Evolutionary conservation across 495 filamentous ascomycete genomes (phyloP), one percentile per base, ranked within the genome.

Genomic region (Neurospora sp.): DNA sequence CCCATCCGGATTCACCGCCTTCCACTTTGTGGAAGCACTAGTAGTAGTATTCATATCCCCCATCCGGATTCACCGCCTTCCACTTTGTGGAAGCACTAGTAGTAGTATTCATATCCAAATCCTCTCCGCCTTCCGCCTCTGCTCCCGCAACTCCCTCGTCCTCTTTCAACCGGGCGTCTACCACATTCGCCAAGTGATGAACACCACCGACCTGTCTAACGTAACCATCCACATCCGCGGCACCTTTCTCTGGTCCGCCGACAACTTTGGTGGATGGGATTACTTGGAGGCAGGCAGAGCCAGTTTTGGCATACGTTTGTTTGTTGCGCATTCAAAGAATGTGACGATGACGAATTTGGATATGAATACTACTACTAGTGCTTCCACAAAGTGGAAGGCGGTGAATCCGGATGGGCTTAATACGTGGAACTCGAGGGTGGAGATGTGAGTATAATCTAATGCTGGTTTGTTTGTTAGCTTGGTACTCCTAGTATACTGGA

Each of bases 141-240:
- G 82, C 73, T 77, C 79, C 1, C 75, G 74, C 31, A 76, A 83
- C 65, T 77, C 80, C 41, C 78, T 75, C 31, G 75, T 85, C 41
- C 77, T 84, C 59, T 74, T 85, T 69, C 76, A 74, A 8, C 80
- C 81, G 68, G 82, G 83, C 9, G 71, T 76, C 18, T 84, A 82
- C 78, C 78, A 83, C 73, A 82, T 85, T 73, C 80, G 80, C 12
- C 81, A 82, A 74, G 77, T 85, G 0, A 85, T 85, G 83, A 79
- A 85, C 59, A 78, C 80, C 39, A 79, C 79, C 14, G 72, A 80
- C 72, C 79, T 85, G 41, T 74, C 74, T 68, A 83, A 85, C 70
- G 77, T 79, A 42, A 77, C 77, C 71, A 75, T 85, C 69, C 81
- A 83, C 75, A 82, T 85, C 76, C 74, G 82, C 74, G 80, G 82